Percentiles rank a stretch among this genome's conserved stretches.
Evolutionary conservation across 2,329 filamentous ascomycete species (phyloP).

Genomic region (Pleurostoma richardsiae): DNA sequence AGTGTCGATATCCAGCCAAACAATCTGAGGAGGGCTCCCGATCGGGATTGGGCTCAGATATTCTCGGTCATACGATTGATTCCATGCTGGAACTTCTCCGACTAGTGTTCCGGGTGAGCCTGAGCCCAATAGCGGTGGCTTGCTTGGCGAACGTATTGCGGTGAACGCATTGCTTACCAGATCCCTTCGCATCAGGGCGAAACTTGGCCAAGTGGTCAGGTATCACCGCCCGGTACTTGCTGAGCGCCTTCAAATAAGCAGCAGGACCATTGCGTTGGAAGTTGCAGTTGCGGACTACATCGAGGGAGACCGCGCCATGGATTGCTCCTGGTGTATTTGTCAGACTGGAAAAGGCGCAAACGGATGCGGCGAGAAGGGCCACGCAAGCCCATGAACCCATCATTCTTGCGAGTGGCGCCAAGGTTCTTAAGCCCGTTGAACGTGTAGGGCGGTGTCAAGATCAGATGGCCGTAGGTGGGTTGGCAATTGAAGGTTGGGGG

Average conservation of each 20-base stretch:
- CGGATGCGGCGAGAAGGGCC: conserved; percentile 3
- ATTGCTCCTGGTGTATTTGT: too few relatives aligned
- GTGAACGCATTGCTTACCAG: too few relatives aligned
- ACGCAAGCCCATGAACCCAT: conserved; percentile 3
- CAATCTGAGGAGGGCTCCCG: conserved; percentile 49
- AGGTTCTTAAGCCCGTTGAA: too few relatives aligned
- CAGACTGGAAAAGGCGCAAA: conserved; percentile 1
- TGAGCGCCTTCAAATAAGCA: conserved; percentile 11
- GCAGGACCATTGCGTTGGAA: conserved; percentile 26
- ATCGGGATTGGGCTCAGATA: conserved; percentile 59
- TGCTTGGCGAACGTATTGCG: too few relatives aligned
- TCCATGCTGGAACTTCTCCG: conserved; percentile 19
- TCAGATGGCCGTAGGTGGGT: too few relatives aligned
- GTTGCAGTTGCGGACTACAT: conserved; percentile 25
- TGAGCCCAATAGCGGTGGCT: too few relatives aligned
- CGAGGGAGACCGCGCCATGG: conserved; percentile 14
- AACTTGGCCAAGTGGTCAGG: conserved; percentile 15
- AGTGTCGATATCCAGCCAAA: conserved; percentile 69
- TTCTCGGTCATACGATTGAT: conserved; percentile 40
- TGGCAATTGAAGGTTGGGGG: too few relatives aligned
- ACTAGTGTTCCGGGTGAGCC: conserved; percentile 5
- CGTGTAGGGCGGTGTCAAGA: too few relatives aligned
- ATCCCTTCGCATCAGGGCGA: too few relatives aligned
- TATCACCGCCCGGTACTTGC: conserved; percentile 21
- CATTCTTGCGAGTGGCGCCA: too few relatives aligned